phyloP scores from a whole-genome alignment of 192 early-diverging fungal genomes.

The Backusella mclennaniae region DNA sequence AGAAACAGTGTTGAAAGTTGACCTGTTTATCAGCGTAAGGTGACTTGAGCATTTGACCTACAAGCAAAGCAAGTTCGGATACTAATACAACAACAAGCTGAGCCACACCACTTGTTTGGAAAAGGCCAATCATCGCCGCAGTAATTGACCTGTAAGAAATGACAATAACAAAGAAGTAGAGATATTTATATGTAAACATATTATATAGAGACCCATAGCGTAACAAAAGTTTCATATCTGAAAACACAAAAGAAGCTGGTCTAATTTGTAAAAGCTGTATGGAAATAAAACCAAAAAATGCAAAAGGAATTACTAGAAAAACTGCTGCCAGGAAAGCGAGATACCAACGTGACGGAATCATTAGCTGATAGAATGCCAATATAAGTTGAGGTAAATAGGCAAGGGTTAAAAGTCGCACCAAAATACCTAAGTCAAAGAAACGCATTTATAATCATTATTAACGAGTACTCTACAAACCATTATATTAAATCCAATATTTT shows the following conservation, averaged over 20 bases:
- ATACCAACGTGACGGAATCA: conserved; percentile 36
- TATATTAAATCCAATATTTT: not conserved
- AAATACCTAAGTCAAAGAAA: conserved; percentile 30
- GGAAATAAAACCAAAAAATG: conserved; percentile 31
- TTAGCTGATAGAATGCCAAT: conserved; percentile 47
- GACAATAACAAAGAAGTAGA: conserved; percentile 22
- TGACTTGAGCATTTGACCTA: conserved; percentile 40
- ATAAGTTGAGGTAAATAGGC: conserved; percentile 43
- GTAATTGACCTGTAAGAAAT: conserved; percentile 33
- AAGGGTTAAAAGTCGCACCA: conserved; percentile 37
- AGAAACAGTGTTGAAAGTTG: conserved; percentile 37
- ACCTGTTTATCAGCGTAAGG: conserved; percentile 39
- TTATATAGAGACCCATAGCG: conserved; percentile 49
- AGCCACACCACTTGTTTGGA: conserved; percentile 44
- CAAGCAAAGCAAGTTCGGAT: conserved; percentile 38
- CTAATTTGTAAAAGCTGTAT: conserved; percentile 39
- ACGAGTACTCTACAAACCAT: not conserved
- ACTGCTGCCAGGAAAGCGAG: conserved; percentile 26
- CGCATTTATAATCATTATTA: not conserved
- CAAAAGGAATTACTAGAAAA: conserved; percentile 35
- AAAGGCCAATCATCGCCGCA: conserved; percentile 37
- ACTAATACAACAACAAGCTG: conserved; percentile 40
- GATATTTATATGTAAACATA: conserved; percentile 33
- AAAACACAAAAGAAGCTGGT: conserved; percentile 29
- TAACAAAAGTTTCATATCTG: conserved; percentile 38